Conservation (phyloP, 2,329 filamentous ascomycete genomes). For the Penicillium brasilianum region DNA sequence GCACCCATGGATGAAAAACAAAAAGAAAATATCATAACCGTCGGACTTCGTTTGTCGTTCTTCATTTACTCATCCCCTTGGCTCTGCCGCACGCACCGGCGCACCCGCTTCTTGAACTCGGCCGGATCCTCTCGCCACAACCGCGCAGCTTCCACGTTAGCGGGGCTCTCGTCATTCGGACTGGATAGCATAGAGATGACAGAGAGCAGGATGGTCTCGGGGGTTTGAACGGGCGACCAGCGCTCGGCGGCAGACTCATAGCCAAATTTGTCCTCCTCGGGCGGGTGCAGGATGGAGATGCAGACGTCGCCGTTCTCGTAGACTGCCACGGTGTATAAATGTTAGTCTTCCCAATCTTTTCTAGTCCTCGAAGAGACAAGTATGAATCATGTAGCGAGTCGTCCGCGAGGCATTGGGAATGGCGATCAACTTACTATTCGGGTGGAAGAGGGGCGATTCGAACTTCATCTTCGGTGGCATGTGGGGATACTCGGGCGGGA, state of each 20-base stretch:
- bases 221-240: constrained; percentile 93
- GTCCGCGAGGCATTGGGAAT: neutral
- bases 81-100: constrained; percentile 80
- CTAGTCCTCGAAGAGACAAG: neutral
- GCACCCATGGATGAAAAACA: constrained; percentile 17
- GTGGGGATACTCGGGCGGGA: constrained; percentile 84
- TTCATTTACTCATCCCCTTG: constrained; percentile 67
- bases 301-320: constrained; percentile 87
- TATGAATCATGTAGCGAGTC: neutral
- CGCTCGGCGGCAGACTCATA: constrained; percentile 90
- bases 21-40: constrained; percentile 2
- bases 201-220: constrained; percentile 89
- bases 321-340: constrained; percentile 54
- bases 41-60: neutral
- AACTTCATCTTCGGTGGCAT: constrained; percentile 90
- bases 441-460: constrained; percentile 85
- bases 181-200: constrained; percentile 91
- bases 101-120: constrained; percentile 79
- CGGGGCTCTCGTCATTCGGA: constrained; percentile 94
- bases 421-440: constrained; percentile 67
- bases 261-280: constrained; percentile 90
- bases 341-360: neutral
- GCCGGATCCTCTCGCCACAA: constrained; percentile 80
- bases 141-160: constrained; percentile 90
- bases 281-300: constrained; percentile 95